phyloP scores from a whole-genome alignment of 2,329 filamentous ascomycete genomes.

The Xylariaceae sp. region DNA sequence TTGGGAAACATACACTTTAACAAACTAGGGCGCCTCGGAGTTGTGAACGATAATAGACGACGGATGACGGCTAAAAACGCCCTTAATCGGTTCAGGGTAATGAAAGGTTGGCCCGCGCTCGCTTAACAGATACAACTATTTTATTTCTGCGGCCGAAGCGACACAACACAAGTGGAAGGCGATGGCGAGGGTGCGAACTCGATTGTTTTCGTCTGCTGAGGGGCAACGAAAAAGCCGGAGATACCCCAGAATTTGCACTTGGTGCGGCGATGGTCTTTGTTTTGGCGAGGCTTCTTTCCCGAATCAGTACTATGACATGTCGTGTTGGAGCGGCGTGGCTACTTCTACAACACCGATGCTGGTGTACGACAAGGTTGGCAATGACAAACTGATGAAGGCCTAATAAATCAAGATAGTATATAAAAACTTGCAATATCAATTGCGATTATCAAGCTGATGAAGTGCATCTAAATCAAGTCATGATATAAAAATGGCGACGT shows the following conservation, averaged over 20 bases:
- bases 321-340: neutral
- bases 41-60: conserved; percentile 21
- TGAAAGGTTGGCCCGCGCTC: conserved; percentile 1
- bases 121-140: conserved; percentile 1
- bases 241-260: neutral
- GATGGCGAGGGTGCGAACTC: neutral
- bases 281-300: too few relatives aligned
- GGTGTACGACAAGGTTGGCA: too few relatives aligned
- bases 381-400: neutral
- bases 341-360: too few relatives aligned
- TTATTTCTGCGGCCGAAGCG: neutral
- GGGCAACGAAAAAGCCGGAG: neutral
- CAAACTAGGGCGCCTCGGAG: conserved; percentile 27
- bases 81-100: too few relatives aligned
- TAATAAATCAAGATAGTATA: conserved; percentile 1
- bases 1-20: conserved; percentile 16
- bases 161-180: neutral
- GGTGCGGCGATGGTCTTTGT: neutral
- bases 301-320: neutral
- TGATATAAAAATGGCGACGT: too few relatives aligned
- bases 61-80: conserved; percentile 9
- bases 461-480: too few relatives aligned
- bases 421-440: conserved; percentile 2
- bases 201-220: neutral
- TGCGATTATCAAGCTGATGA: too few relatives aligned